Percentiles rank a stretch among this genome's conserved stretches.
Conservation (phyloP, 2,329 filamentous ascomycete species). For the Cyphellophora europaea region DNA sequence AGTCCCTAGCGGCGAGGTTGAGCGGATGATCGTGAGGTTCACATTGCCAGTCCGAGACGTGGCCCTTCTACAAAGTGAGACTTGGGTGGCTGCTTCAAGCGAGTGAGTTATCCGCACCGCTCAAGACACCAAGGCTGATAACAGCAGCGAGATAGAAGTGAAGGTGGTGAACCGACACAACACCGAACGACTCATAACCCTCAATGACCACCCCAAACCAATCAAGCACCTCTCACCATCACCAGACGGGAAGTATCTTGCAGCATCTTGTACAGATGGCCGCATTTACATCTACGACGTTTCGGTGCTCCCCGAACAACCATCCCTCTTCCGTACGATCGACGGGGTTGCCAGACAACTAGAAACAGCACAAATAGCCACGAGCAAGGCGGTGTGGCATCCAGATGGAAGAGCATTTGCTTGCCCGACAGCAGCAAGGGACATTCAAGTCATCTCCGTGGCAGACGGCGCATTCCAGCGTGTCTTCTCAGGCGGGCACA, state of each 20-base stretch:
- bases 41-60: slow-evolving; percentile 83
- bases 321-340: slow-evolving; percentile 71
- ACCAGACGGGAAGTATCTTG: slow-evolving; percentile 62
- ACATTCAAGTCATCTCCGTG: slow-evolving; percentile 80
- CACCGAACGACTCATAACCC: slow-evolving; percentile 63
- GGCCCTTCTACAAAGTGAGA: slow-evolving; percentile 66
- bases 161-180: slow-evolving; percentile 80
- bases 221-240: slow-evolving; percentile 90
- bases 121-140: neutral
- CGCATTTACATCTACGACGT: slow-evolving; percentile 69
- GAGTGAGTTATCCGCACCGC: slow-evolving; percentile 47
- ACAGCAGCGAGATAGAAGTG: slow-evolving; percentile 64
- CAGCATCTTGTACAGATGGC: slow-evolving; percentile 82
- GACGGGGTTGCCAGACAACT: slow-evolving; percentile 75
- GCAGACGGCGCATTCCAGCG: slow-evolving; percentile 84
- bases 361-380: slow-evolving; percentile 68
- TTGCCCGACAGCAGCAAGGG: slow-evolving; percentile 68
- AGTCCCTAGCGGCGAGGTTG: slow-evolving; percentile 58
- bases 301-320: slow-evolving; percentile 65
- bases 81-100: slow-evolving; percentile 93
- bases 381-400: slow-evolving; percentile 75
- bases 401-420: slow-evolving; percentile 90
- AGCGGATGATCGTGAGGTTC: slow-evolving; percentile 72
- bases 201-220: slow-evolving; percentile 77
- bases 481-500: slow-evolving; percentile 68